Conservation (phyloP, 2,329 filamentous ascomycete species). For the Botrytis paeoniae region DNA sequence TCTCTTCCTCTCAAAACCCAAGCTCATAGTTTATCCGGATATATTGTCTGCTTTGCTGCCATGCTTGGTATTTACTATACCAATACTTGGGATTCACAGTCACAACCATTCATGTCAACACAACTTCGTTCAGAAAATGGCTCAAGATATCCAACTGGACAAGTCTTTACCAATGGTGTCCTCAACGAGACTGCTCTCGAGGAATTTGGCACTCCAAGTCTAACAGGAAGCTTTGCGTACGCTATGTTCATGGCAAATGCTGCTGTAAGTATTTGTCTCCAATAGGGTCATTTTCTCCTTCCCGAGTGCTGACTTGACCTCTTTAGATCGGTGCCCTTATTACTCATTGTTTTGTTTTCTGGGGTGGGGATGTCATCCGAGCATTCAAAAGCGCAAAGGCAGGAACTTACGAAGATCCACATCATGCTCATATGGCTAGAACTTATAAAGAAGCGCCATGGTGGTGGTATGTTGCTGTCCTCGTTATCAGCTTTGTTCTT, state of each 20-base stretch:
- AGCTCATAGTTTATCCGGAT: constrained; percentile 46
- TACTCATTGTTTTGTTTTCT: constrained; percentile 52
- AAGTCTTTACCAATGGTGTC: constrained; percentile 42
- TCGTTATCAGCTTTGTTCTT: constrained; percentile 47
- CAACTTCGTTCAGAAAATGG: constrained; percentile 41
- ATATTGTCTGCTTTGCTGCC: constrained; percentile 47
- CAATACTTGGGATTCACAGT: constrained; percentile 42
- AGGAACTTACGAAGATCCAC: constrained; percentile 45
- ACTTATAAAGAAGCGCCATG: constrained; percentile 47
- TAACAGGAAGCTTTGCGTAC: constrained; percentile 51
- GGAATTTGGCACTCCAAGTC: constrained; percentile 45
- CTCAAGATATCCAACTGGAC: constrained; percentile 44
- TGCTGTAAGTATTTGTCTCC: constrained; percentile 43
- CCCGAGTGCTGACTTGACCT: constrained; percentile 2
- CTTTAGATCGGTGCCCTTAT: constrained; percentile 55
- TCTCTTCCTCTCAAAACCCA: constrained; percentile 53
- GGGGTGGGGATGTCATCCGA: constrained; percentile 50
- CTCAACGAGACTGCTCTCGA: constrained; percentile 44
- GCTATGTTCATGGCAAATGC: constrained; percentile 56
- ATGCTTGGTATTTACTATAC: constrained; percentile 48
- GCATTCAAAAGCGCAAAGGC: constrained; percentile 47
- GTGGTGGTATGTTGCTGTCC: constrained; percentile 52
- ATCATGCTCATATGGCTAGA: constrained; percentile 49
- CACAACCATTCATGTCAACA: constrained; percentile 45
- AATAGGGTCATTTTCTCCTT: accelerated